phyloP scores from a whole-genome alignment of 2,329 filamentous ascomycete genomes.

The Aureobasidium sp. region DNA sequence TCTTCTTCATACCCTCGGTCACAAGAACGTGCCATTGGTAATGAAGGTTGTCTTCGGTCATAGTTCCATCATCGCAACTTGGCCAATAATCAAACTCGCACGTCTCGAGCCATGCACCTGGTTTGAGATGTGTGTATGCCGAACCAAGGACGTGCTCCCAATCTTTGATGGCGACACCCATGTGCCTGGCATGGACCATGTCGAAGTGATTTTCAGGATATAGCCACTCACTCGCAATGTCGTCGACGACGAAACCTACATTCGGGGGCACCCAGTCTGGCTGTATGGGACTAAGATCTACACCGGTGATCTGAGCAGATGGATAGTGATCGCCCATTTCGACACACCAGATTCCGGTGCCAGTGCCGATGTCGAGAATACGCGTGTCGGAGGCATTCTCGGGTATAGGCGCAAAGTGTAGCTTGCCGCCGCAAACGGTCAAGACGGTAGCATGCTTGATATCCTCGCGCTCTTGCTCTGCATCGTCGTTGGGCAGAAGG shows the following conservation, averaged over 20 bases:
- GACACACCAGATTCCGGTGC: constrained; percentile 35
- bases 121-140: constrained; percentile 20
- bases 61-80: constrained; percentile 15
- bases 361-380: constrained; percentile 42
- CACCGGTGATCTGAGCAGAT: constrained; percentile 32
- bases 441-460: constrained; percentile 18
- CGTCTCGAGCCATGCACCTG: constrained; percentile 33
- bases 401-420: constrained; percentile 11
- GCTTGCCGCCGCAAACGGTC: constrained; percentile 11
- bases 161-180: constrained; percentile 13
- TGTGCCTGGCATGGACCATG: constrained; percentile 8
- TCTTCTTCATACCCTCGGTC: constrained; percentile 16
- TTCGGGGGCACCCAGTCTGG: constrained; percentile 36
- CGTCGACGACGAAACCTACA: constrained; percentile 24
- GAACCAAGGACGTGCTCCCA: constrained; percentile 9
- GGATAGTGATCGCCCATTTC: constrained; percentile 27
- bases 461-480: constrained; percentile 22
- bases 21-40: constrained; percentile 16
- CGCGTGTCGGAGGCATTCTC: constrained; percentile 21
- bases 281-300: constrained; percentile 43
- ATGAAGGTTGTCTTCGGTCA: constrained; percentile 15
- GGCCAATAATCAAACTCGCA: constrained; percentile 25
- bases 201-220: constrained; percentile 12
- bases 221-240: constrained; percentile 24
- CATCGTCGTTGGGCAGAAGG: constrained; percentile 22